Evolutionary conservation across 169 alveolate genomes (phyloP).

Genomic region (Cryptosporidium xiaoi): DNA sequence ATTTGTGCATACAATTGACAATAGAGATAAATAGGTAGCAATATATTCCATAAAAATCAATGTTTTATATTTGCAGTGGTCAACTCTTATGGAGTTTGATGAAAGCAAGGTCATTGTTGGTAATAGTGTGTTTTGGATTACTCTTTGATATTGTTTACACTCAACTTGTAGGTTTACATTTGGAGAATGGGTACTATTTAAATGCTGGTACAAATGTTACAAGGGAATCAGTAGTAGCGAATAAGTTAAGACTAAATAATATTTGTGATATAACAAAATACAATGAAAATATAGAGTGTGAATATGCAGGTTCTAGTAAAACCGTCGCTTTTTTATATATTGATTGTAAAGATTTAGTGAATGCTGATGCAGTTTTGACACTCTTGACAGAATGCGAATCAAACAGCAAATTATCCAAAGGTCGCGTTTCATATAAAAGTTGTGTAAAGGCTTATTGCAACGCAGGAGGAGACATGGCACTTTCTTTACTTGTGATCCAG

Average conservation of each 20-base stretch:
- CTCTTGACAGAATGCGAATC: neutral
- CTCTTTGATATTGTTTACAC: no score
- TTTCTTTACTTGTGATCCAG: neutral
- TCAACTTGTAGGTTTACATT: neutral
- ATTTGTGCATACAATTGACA: neutral
- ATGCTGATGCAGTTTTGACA: neutral
- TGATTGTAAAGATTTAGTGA: constrained; percentile 1
- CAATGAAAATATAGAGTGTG: constrained; percentile 1
- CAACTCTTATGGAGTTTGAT: no score
- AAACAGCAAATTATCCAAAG: neutral
- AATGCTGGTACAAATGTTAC: no score
- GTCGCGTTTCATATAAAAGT: neutral
- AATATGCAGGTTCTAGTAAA: neutral
- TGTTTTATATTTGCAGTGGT: no score
- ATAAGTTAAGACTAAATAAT: neutral
- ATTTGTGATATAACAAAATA: constrained; percentile 14
- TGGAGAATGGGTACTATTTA: neutral
- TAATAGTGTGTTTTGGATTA: no score
- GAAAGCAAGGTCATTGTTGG: no score
- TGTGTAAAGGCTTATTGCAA: constrained; percentile 13
- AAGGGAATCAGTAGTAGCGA: neutral
- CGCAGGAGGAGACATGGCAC: neutral
- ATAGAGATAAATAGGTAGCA: neutral
- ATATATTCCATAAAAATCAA: no score
- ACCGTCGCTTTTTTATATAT: constrained; percentile 16